A percentile compares a stretch with the other conserved stretches of the same genome.
phyloP scores from a whole-genome alignment of 176 grass and related monocot species.

The bread wheat (Triticum aestivum) region IWGSC_CS_RefSeq_v2.1 NC_057813.1:104268153-104268652 shows the following conservation, averaged over 20 bases:
- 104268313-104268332: no score
- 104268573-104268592: not conserved
- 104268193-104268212: not conserved
- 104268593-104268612: not conserved
- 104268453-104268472: not conserved
- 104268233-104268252: no score
- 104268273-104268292: no score
- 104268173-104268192: not conserved
- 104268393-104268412: not conserved
- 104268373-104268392: not conserved
- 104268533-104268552: not conserved
- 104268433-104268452: no score
- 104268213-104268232: not conserved
- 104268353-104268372: no score
- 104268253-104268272: no score
- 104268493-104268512: not conserved
- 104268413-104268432: not conserved
- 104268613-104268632: conserved; percentile 41
- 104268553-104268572: not conserved
- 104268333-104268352: no score
- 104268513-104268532: not conserved
- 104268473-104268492: not conserved
- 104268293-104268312: no score
- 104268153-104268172: not conserved
- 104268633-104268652: not conserved